Evolutionary conservation across 2,329 filamentous ascomycete genomes (phyloP).

Genomic region (Epichloe uncinata): DNA sequence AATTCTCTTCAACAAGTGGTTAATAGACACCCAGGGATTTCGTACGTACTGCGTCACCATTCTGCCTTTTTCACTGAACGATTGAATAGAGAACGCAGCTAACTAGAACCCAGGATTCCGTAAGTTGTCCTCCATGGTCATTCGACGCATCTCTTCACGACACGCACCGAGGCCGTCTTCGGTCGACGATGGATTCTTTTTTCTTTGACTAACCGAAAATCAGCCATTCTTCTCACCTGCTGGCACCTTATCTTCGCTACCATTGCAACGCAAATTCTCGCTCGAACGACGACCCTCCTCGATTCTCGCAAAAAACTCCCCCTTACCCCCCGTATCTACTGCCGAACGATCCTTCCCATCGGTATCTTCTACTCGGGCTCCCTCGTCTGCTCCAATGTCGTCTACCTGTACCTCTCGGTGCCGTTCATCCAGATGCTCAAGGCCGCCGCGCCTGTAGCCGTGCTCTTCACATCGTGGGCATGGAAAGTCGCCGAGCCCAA

Average conservation of each 20-base stretch:
- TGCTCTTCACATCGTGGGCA: constrained; percentile 51
- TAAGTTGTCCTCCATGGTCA: neutral
- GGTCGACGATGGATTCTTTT: neutral
- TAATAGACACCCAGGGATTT: constrained; percentile 41
- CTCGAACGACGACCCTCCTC: constrained; percentile 48
- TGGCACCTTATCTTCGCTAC: constrained; percentile 58
- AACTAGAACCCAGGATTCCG: neutral
- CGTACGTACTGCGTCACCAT: constrained; percentile 8
- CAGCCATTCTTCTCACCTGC: constrained; percentile 47
- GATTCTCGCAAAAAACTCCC: constrained; percentile 48
- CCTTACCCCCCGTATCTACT: constrained; percentile 47
- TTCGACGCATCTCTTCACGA: neutral
- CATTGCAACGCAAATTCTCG: constrained; percentile 50
- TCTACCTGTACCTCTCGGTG: constrained; percentile 54
- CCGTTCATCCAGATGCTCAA: constrained; percentile 61
- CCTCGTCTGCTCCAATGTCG: constrained; percentile 53
- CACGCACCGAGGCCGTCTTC: neutral
- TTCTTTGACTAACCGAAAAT: neutral
- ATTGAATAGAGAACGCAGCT: neutral
- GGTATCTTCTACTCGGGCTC: constrained; percentile 52
- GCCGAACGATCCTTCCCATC: constrained; percentile 52
- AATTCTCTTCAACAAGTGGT: constrained; percentile 88
- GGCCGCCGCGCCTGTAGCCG: constrained; percentile 53
- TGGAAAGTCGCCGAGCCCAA: constrained; percentile 38
- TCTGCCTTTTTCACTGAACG: neutral